Base-by-base conservation (phyloP, 805 yeast species). In the Suhomyces canberraensis region DNA sequence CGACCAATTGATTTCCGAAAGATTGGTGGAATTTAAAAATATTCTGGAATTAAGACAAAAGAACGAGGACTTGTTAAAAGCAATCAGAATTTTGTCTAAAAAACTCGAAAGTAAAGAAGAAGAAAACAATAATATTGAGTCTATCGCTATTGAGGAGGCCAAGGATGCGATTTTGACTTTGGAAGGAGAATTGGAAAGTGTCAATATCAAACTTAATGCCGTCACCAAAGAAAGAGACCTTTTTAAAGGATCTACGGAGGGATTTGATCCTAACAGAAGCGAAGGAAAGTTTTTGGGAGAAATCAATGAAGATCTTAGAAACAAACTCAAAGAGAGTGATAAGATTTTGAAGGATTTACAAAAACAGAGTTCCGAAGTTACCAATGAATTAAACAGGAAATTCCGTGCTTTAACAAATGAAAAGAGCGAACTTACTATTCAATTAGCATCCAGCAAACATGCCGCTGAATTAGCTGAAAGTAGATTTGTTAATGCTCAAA, bases 1-100 rank as follows among this genome's bases (percentile, higher is more conserved):
- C 0, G 91, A 84, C 47, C 56, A 51, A 21, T 54, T 89, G 25
- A 86, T 91, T 16, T 69, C 88, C 8, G 83, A 84, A 37, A 71
- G 95, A 41, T 64, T 93, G 28, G 80, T 87, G 1, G 73, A 78
- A 7, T 91, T 90, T 61, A 75, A 72, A 29, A 75, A 73, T 50
- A 71, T 85, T 11, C 65, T 72, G 9, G 95, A 84, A 33, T 64
- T 91, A 35, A 85, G 87, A 49, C 64, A 73, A 35, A 84, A 80
- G 57, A 91, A 91, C 52, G 78, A 81, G 46, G 84, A 87, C 35
- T 68, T 91, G 18, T 60, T 89, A 24, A 64, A 69, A 25, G 77
- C 84, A 2, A 78, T 85, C 1, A 73, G 98, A 44, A 76, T 76
- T 34, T 65, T 91, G 13, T 95, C 91, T 8, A 68, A 73, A 26